A percentile compares a stretch with the other conserved stretches of the same genome.
These are phyloP conservation scores for Brassica balearica DNA, from an alignment of 441 rosid genomes.

Conservation along the genomic window DNA sequence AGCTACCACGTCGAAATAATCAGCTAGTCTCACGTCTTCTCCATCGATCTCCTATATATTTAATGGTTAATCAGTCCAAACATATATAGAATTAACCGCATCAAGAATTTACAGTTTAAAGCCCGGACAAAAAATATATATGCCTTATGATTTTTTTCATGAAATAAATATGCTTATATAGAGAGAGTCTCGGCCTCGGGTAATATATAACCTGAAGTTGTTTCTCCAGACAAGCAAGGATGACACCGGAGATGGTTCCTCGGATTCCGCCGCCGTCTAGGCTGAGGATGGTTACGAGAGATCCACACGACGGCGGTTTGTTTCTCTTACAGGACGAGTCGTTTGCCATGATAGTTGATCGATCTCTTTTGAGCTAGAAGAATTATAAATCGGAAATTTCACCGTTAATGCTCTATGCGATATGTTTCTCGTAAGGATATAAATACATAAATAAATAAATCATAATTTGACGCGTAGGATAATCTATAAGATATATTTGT, in stretches of 20 bases:
- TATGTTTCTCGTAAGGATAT: not conserved
- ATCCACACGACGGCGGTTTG: constrained; percentile 50
- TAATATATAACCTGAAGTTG: constrained; percentile 56
- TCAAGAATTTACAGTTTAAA: no score
- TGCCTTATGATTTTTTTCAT: not conserved
- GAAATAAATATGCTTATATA: not conserved
- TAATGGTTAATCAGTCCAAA: not conserved
- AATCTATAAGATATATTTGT: not conserved
- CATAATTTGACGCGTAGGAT: constrained; percentile 1
- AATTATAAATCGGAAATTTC: not conserved
- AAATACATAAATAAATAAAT: not conserved
- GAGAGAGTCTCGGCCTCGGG: not conserved
- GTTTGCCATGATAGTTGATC: constrained; percentile 42
- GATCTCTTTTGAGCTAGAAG: not conserved
- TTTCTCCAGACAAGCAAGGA: constrained; percentile 54
- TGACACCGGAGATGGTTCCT: constrained; percentile 59
- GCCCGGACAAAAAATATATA: no score
- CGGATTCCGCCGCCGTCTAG: constrained; percentile 65
- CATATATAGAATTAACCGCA: not conserved
- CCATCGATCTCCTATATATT: constrained; percentile 57
- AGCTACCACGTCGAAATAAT: constrained; percentile 62
- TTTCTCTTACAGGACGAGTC: constrained; percentile 9
- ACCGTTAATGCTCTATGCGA: not conserved
- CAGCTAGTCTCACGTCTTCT: constrained; percentile 58
- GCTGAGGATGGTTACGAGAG: constrained; percentile 54